A percentile compares a stretch with the other conserved stretches of the same genome.
These are phyloP conservation scores for Stenocarpella maydis DNA, from an alignment of 2,329 filamentous ascomycete genomes.

Conservation along the genomic window DNA sequence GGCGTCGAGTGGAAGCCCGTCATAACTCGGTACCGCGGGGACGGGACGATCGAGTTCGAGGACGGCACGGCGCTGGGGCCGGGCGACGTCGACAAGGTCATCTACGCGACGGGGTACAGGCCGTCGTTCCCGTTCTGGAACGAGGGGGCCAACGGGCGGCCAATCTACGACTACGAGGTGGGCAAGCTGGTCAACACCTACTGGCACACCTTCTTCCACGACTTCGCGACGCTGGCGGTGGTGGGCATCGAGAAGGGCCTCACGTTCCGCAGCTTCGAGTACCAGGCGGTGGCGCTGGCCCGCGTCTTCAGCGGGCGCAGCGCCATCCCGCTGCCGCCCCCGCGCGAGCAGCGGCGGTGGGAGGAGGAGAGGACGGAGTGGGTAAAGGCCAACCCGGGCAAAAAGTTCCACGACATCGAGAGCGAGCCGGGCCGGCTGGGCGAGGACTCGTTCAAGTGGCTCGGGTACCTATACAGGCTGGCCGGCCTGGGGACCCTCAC, in stretches of 20 bases:
- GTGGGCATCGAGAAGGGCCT: conserved; percentile 60
- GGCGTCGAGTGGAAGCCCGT: conserved; percentile 64
- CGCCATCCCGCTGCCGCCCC: conserved; percentile 48
- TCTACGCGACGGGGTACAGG: conserved; percentile 55
- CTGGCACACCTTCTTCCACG: conserved; percentile 61
- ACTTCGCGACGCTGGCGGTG: conserved; percentile 56
- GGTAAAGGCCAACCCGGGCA: conserved; percentile 41
- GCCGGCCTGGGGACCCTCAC: conserved; percentile 57
- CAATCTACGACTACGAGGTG: conserved; percentile 58
- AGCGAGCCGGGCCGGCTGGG: conserved; percentile 54
- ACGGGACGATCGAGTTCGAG: conserved; percentile 53
- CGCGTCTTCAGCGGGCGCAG: conserved; percentile 56
- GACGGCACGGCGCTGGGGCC: conserved; percentile 45
- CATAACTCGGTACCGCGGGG: conserved; percentile 52
- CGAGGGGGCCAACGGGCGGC: conserved; percentile 50
- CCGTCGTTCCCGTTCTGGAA: conserved; percentile 61
- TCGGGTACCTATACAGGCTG: conserved; percentile 55
- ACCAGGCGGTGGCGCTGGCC: conserved; percentile 62
- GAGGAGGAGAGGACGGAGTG: conserved; percentile 49
- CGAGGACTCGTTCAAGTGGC: conserved; percentile 56
- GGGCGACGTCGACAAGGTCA: conserved; percentile 48
- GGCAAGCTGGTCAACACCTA: conserved; percentile 56
- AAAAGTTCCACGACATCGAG: conserved; percentile 60
- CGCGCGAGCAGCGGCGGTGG: conserved; percentile 54
- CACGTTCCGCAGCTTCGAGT: conserved; percentile 64